phyloP scores from a whole-genome alignment of 2,329 filamentous ascomycete genomes.

The Alternaria novae-zelandiae region DNA sequence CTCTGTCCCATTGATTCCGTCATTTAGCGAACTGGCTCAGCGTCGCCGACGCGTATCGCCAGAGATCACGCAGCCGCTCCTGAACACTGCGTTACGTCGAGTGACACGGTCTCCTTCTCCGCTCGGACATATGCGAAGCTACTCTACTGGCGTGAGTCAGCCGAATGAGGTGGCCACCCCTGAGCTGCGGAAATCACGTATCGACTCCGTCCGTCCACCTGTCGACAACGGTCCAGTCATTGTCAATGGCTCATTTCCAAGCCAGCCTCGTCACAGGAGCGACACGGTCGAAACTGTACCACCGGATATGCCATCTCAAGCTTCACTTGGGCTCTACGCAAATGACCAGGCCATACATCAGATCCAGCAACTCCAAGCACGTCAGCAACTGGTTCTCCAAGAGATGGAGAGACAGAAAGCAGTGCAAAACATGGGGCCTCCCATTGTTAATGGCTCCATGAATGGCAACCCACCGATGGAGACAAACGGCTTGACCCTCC shows the following conservation, averaged over 20 bases:
- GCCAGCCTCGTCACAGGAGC: constrained; percentile 30
- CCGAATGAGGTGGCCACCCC: constrained; percentile 10
- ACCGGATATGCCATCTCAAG: constrained; percentile 23
- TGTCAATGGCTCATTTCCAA: constrained; percentile 50
- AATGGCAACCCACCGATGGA: constrained; percentile 24
- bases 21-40: constrained; percentile 50
- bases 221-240: constrained; percentile 46
- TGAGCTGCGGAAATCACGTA: constrained; percentile 34
- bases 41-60: constrained; percentile 52
- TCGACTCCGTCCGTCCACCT: constrained; percentile 36
- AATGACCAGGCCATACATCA: constrained; percentile 33
- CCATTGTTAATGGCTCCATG: constrained; percentile 36
- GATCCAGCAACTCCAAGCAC: constrained; percentile 35
- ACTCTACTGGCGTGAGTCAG: constrained; percentile 40
- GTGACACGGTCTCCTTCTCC: constrained; percentile 57
- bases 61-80: constrained; percentile 49
- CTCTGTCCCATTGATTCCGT: constrained; percentile 43
- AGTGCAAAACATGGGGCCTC: constrained; percentile 25
- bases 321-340: constrained; percentile 32
- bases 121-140: constrained; percentile 51
- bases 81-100: constrained; percentile 44
- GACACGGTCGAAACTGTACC: constrained; percentile 34
- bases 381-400: constrained; percentile 40
- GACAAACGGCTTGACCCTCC: constrained; percentile 27
- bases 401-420: constrained; percentile 43